phyloP scores from a whole-genome alignment of 805 yeast genomes.

The Candida chauliodis region DNA sequence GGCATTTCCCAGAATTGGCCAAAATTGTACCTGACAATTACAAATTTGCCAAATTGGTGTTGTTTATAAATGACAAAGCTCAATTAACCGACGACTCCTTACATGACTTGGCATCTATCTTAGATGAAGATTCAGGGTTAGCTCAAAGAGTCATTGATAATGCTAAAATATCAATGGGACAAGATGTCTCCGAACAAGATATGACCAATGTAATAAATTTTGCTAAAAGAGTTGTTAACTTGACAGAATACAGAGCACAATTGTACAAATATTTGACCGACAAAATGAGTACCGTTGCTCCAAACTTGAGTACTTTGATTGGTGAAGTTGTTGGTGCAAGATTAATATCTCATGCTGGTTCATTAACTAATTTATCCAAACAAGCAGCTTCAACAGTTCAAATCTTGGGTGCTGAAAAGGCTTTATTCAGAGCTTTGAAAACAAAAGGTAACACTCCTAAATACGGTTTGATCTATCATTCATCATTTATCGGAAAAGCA shows the following conservation, averaged over 20 bases:
- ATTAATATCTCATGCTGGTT: constrained; percentile 97
- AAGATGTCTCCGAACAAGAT: constrained; percentile 92
- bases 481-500: constrained; percentile 92
- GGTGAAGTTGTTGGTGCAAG: constrained; percentile 99
- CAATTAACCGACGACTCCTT: constrained; percentile 86
- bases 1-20: constrained; percentile 98
- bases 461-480: constrained; percentile 92
- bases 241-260: constrained; percentile 84
- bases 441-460: constrained; percentile 97
- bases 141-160: constrained; percentile 92
- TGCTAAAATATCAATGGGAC: constrained; percentile 98
- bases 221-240: constrained; percentile 89
- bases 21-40: constrained; percentile 88
- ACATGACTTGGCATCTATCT: constrained; percentile 88
- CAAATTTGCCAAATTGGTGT: constrained; percentile 75
- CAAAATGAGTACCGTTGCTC: constrained; percentile 97
- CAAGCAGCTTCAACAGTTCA: constrained; percentile 99
- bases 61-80: constrained; percentile 83
- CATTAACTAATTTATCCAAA: constrained; percentile 91
- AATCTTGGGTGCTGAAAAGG: constrained; percentile 96
- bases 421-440: constrained; percentile 91
- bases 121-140: constrained; percentile 83
- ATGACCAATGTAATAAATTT: constrained; percentile 87
- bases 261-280: constrained; percentile 84
- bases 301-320: constrained; percentile 91